Percentiles rank a stretch among this genome's conserved stretches.
These are phyloP conservation scores for Aspergillus cavernicola DNA, from an alignment of 495 filamentous ascomycete genomes.

Conservation along the genomic window DNA sequence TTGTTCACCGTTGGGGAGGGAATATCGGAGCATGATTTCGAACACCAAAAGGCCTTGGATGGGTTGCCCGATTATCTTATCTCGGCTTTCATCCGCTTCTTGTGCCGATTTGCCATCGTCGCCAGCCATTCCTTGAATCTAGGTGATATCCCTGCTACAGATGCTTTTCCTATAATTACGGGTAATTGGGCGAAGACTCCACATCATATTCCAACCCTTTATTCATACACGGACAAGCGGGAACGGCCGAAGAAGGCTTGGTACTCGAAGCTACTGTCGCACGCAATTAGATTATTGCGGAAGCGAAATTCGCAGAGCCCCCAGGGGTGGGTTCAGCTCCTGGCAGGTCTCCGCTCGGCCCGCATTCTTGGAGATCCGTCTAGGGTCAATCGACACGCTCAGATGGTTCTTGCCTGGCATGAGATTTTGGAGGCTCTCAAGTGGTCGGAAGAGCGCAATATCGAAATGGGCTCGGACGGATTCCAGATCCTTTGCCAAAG, in stretches of 20 bases:
- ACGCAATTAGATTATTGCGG: constrained; percentile 42
- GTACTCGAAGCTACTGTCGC: constrained; percentile 33
- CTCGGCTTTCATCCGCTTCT: constrained; percentile 46
- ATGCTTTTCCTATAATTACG: constrained; percentile 32
- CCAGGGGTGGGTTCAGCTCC: constrained; percentile 38
- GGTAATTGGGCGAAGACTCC: constrained; percentile 1
- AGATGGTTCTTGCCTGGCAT: constrained; percentile 43
- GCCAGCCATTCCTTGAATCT: background rate
- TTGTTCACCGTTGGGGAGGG: constrained; percentile 29
- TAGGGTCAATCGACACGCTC: constrained; percentile 20
- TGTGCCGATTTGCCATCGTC: constrained; percentile 32
- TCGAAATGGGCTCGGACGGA: constrained; percentile 38
- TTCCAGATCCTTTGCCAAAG: constrained; percentile 45
- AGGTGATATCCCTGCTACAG: constrained; percentile 26
- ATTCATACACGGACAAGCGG: constrained; percentile 17
- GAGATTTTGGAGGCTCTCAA: constrained; percentile 28
- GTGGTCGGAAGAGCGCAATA: constrained; percentile 36
- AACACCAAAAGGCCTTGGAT: constrained; percentile 22
- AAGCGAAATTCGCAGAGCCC: constrained; percentile 27
- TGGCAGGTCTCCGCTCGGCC: constrained; percentile 26
- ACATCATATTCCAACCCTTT: constrained; percentile 18
- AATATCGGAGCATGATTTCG: constrained; percentile 13
- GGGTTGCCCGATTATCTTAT: constrained; percentile 41
- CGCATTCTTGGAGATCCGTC: constrained; percentile 16
- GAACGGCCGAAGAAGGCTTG: constrained; percentile 10